Conservation (phyloP, 495 filamentous ascomycete species). For the Penicillium atrosanguineum region DNA sequence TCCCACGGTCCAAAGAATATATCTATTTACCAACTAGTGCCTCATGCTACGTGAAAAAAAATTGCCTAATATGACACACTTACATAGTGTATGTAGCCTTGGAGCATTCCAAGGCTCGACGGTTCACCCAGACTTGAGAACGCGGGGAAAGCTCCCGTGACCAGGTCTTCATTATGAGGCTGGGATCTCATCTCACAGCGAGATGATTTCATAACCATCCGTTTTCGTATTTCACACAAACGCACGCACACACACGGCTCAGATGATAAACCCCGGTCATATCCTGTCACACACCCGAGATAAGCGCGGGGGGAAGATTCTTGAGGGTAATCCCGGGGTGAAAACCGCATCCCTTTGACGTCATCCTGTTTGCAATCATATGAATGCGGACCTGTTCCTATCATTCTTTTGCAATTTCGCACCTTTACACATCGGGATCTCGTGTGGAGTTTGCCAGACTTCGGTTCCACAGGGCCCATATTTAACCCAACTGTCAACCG, state of each 20-base stretch:
- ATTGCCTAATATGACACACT: no score
- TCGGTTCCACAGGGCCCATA: conserved; percentile 1
- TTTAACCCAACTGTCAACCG: background rate
- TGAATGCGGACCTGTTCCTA: background rate
- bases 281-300: background rate
- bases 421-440: background rate
- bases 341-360: conserved; percentile 13
- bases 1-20: no score
- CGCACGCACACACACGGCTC: background rate
- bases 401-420: background rate
- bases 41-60: no score
- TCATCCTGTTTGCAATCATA: conserved; percentile 7
- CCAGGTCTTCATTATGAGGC: background rate
- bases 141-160: background rate
- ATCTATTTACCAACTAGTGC: no score
- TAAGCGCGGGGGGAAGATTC: conserved; percentile 8
- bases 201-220: background rate
- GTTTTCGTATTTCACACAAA: background rate
- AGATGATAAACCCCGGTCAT: background rate
- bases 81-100: no score
- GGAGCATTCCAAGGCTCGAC: background rate
- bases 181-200: no score
- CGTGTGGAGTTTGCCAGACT: background rate
- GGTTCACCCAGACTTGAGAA: background rate
- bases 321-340: conserved; percentile 2